These are phyloP conservation scores for Colletotrichum shisoi DNA, from an alignment of 2,329 filamentous ascomycete genomes.

Conservation along the genomic window DNA sequence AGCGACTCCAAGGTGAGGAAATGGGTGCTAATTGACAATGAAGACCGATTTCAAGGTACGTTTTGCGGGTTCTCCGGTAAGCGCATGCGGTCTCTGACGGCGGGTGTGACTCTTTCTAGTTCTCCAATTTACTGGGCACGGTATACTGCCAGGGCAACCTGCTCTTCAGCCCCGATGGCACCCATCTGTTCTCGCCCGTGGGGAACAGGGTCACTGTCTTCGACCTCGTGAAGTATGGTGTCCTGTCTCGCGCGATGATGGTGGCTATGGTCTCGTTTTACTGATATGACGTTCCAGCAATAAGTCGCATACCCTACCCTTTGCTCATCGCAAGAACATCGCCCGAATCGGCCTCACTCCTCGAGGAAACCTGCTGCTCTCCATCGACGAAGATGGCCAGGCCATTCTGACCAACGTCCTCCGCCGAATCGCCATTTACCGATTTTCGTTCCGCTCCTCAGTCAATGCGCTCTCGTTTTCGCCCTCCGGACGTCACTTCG, in stretches of 20 bases:
- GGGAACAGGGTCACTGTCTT: conserved; percentile 96
- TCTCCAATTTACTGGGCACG: conserved; percentile 96
- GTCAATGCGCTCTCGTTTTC: conserved; percentile 89
- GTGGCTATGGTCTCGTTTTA: background rate
- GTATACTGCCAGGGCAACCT: conserved; percentile 98
- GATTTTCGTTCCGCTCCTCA: conserved; percentile 90
- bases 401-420: conserved; percentile 92
- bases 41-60: conserved; percentile 98
- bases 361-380: conserved; percentile 88
- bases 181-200: conserved; percentile 92
- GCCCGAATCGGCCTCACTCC: conserved; percentile 86
- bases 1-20: conserved; percentile 32
- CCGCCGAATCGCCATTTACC: conserved; percentile 85
- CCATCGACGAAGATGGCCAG: conserved; percentile 91
- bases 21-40: conserved; percentile 69
- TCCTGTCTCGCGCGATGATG: background rate
- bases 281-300: conserved; percentile 62
- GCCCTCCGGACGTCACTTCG: conserved; percentile 89
- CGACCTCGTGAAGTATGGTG: conserved; percentile 85
- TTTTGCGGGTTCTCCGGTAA: conserved; percentile 6
- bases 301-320: conserved; percentile 85
- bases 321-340: conserved; percentile 94
- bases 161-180: conserved; percentile 94
- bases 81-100: conserved; percentile 13
- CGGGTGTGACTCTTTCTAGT: conserved; percentile 62